Conservation (phyloP, 306 rosid species). For the Dryas drummondii region DNA sequence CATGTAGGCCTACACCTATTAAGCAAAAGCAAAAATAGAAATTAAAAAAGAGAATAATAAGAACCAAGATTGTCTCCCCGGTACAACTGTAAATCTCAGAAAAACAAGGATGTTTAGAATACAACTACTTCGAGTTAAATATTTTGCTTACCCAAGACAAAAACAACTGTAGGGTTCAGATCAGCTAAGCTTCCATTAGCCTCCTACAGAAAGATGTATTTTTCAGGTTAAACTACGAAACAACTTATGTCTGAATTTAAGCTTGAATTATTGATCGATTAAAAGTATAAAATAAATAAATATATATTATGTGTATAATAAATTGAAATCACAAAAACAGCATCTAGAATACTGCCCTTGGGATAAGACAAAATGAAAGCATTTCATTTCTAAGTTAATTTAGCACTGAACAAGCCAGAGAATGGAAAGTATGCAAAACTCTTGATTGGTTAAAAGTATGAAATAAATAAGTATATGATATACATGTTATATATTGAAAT, state of each 20-base stretch:
- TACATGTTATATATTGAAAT: background rate
- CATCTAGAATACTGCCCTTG: background rate
- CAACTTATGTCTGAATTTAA: background rate
- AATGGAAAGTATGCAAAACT: background rate
- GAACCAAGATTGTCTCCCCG: background rate
- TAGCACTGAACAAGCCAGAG: conserved; percentile 1
- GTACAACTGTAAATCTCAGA: conserved; percentile 5
- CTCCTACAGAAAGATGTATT: conserved; percentile 41
- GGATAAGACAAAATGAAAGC: background rate
- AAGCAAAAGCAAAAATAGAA: background rate
- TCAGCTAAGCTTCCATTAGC: conserved; percentile 48
- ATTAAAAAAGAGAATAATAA: too few relatives aligned
- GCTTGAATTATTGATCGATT: conserved; percentile 1
- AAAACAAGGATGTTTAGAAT: conserved; percentile 11
- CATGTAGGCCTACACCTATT: background rate
- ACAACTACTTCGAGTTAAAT: conserved; percentile 3
- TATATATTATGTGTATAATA: background rate
- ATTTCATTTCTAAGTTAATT: background rate
- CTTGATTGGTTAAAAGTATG: background rate
- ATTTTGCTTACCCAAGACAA: conserved; percentile 80
- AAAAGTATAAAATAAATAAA: background rate
- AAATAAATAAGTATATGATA: background rate
- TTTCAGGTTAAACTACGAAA: background rate
- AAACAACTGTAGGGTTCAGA: conserved; percentile 81
- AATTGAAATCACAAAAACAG: background rate